Base-by-base conservation (phyloP, 495 filamentous ascomycete genomes). In the Neurospora tetrasperma region DNA sequence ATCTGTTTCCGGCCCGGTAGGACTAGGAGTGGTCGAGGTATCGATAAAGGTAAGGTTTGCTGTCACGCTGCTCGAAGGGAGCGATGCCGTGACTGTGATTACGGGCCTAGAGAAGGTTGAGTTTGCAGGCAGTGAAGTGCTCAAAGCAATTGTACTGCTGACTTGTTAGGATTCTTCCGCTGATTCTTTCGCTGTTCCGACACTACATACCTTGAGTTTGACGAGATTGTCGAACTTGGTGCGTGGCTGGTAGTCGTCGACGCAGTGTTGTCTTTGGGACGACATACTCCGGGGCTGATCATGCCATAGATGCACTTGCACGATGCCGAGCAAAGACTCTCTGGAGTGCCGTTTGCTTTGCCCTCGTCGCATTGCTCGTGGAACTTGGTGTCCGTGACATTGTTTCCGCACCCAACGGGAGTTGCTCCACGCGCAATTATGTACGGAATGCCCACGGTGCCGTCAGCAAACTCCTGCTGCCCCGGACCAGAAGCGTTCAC, bases 381-480 rank as follows among this genome's bases (percentile, higher is more conserved):
- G 68, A 79, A 77, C 11, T 77, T 71, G 4, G 79, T 35, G 6
- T 86, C 77, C 66, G 80, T 84, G n/a, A 78, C 75, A 42, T 83
- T 84, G 69, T 87, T 80, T 39, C 85, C 85, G 70, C 85, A 87
- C 12, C 83, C 83, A 12, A 81, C 71, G 4, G 84, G 84, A 23
- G 83, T 85, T 20, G 82, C 85, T 38, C 85, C 85, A 23, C 85
- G 83, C 48, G 83, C 82, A 68, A 86, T 80, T 70, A 87, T 87
- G 74, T 87, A 87, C 54, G 85, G 85, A 38, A 86, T 79, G 35
- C 85, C 85, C 16, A 72, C 72, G 14, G 82, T 82, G 2, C 76
- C 77, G 44, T 87, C 85, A 44, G 79, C 79, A 72, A 85, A 86
- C 12, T 74, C 78, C 46, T 79, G 81, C 12, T 81, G 74, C 0